These are phyloP conservation scores for Cerioporus squamosus DNA, from an alignment of 1,284 basidiomycete species.

Conservation along the genomic window DNA sequence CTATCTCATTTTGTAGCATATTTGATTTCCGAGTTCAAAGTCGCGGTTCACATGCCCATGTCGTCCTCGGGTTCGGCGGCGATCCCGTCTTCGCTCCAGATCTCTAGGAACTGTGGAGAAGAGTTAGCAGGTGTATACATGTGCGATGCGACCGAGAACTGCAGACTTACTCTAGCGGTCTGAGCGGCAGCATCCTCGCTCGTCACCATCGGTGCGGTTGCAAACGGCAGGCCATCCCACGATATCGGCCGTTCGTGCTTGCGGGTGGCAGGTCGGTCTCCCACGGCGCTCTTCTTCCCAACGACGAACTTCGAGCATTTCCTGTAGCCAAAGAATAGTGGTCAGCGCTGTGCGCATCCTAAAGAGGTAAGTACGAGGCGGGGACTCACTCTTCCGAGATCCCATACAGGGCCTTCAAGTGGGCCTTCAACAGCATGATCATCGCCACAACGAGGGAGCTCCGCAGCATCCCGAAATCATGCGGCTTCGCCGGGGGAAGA, in stretches of 20 bases:
- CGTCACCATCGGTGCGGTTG: slow-evolving; percentile 58
- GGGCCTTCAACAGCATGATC: slow-evolving; percentile 82
- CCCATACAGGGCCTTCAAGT: slow-evolving; percentile 81
- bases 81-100: slow-evolving; percentile 83
- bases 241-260: slow-evolving; percentile 64
- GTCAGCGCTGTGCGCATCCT: neutral
- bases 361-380: no score
- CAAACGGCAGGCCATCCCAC: slow-evolving; percentile 77
- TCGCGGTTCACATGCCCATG: slow-evolving; percentile 6
- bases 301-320: slow-evolving; percentile 87
- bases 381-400: slow-evolving; percentile 84
- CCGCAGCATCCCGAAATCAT: slow-evolving; percentile 53
- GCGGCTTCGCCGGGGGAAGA: slow-evolving; percentile 25
- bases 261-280: slow-evolving; percentile 78
- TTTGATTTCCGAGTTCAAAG: neutral
- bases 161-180: slow-evolving; percentile 54
- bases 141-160: no score
- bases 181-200: slow-evolving; percentile 62
- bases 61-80: slow-evolving; percentile 70
- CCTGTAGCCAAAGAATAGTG: slow-evolving; percentile 42
- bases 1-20: neutral
- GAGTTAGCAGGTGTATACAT: neutral
- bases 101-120: slow-evolving; percentile 64
- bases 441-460: slow-evolving; percentile 79
- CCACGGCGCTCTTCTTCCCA: slow-evolving; percentile 85